Conservation (phyloP, 305 asterid genomes). For the Salvia sclarea region DNA sequence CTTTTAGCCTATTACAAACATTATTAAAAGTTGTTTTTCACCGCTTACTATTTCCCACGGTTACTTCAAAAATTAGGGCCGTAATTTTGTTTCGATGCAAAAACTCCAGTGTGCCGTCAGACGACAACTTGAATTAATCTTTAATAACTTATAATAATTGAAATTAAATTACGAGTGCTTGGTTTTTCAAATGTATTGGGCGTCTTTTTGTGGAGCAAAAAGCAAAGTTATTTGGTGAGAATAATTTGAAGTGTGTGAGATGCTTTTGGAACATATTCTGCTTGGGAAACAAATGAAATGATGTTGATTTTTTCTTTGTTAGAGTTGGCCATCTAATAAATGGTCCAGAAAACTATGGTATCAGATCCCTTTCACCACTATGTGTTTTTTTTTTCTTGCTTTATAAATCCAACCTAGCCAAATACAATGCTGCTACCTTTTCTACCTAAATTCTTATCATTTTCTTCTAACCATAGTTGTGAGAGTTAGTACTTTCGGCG, state of each 20-base stretch:
- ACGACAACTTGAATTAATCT: no score
- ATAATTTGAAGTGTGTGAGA: conserved; percentile 30
- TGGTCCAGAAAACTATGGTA: conserved; percentile 34
- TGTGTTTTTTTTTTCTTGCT: conserved; percentile 14
- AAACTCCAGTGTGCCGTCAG: no score
- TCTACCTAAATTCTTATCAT: no score
- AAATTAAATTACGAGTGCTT: no score
- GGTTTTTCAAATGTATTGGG: neutral
- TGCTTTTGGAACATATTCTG: conserved; percentile 42
- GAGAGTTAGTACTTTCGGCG: no score
- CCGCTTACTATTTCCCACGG: neutral
- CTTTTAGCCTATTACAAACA: neutral
- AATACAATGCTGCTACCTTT: neutral
- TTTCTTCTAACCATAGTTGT: no score
- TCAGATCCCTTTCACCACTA: conserved; percentile 44
- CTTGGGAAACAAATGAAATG: no score
- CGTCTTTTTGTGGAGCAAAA: conserved; percentile 15
- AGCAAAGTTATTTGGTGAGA: conserved; percentile 32
- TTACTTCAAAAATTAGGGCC: neutral
- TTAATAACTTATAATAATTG: no score
- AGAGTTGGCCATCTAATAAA: neutral
- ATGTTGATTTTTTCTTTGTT: neutral
- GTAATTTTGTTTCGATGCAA: no score
- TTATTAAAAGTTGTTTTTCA: neutral
- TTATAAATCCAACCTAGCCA: conserved; percentile 21